These are phyloP conservation scores for Beauveria asiatica DNA, from an alignment of 2,329 filamentous ascomycete species.

Conservation along the genomic window DNA sequence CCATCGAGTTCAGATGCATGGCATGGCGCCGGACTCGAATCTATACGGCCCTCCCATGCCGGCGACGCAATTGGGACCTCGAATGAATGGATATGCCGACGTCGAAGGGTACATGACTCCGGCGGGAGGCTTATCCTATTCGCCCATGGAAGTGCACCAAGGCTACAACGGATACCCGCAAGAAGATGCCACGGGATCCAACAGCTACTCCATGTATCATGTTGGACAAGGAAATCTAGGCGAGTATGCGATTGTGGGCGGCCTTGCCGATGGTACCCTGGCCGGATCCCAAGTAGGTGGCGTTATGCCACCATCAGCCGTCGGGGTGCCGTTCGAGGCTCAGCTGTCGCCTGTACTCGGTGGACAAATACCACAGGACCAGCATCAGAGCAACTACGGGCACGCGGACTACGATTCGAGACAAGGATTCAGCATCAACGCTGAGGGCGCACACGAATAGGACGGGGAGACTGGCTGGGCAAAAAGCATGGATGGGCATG, in stretches of 20 bases:
- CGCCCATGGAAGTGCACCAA: background rate
- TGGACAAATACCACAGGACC: background rate
- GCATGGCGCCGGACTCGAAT: background rate
- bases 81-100: background rate
- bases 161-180: background rate
- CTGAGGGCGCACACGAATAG: background rate
- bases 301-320: background rate
- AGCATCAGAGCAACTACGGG: background rate
- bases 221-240: background rate
- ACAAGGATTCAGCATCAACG: background rate
- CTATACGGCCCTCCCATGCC: background rate
- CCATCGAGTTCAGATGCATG: background rate
- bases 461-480: background rate
- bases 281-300: background rate
- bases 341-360: background rate
- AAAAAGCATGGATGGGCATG: background rate
- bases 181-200: background rate
- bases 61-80: background rate
- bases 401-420: background rate
- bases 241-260: background rate
- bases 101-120: constrained; percentile 1
- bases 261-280: background rate
- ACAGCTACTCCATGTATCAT: background rate
- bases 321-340: background rate
- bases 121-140: background rate